Base-by-base conservation (phyloP, 768 basidiomycete genomes). In the Kwoniella pini region DNA sequence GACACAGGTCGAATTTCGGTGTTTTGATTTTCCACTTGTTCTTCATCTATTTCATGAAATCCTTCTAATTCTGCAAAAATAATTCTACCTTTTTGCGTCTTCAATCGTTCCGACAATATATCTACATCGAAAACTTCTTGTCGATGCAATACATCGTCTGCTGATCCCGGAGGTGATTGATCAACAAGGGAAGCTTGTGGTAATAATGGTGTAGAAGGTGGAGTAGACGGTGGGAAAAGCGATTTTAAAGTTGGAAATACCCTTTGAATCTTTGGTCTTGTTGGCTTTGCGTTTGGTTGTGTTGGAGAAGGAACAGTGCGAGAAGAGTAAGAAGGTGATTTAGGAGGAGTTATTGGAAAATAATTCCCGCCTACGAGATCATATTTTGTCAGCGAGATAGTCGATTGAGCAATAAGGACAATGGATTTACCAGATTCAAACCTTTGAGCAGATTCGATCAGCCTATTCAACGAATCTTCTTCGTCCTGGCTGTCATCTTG, bases 61-160 rank as follows among this genome's bases (percentile, higher is more conserved):
- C 59, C 59, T 30, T 61, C 59, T 27, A 61, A 24, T 19, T 61
- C 59, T 27, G 39, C 59, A 40, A 61, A 61, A 28, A 24, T 54
- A 1, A 61, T 40, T 15, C 59, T 24, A 17, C 52, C 59, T n/a
- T 15, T 21, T 13, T 33, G 28, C 12, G 22, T 19, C 26, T 26
- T 54, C 31, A 61, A 28, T 30, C 19, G 45, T 24, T 54, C 52
- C 2, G 33, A 33, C 5, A 61, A 17, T n/a, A 33, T 49, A 22
- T 61, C 30, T 1, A 49, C 36, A 26, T 61, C 59, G 24, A 61
- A 61, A 1, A 11, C 9, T 12, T 31, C 36, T 12, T 19, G 9
- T 19, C n/a, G 13, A 19, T 15, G 15, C 19, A 15, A 17, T 50
- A 31, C 30, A 2, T 7, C 24, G n/a, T 5, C 11, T 31, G 10